These are phyloP conservation scores for Silene uniflora DNA, from an alignment of 148 eudicot genomes.

Conservation along the genomic window DNA sequence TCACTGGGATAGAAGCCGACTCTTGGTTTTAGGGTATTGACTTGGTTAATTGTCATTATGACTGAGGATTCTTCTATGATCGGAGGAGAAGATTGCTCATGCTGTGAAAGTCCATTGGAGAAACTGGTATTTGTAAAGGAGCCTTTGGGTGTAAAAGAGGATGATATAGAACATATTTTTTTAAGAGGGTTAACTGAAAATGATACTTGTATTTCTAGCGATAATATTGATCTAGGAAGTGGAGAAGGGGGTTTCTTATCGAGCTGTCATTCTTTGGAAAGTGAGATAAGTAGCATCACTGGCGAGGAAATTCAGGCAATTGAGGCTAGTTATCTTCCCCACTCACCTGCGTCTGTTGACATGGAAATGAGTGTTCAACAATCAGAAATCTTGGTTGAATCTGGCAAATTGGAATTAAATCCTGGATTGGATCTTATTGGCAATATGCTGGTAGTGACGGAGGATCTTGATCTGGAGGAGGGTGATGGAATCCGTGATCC, in stretches of 20 bases:
- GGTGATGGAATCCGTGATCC: conserved; percentile 28
- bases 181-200: conserved; percentile 16
- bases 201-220: conserved; percentile 30
- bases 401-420: conserved; percentile 27
- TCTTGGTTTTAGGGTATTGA: conserved; percentile 20
- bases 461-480: conserved; percentile 33
- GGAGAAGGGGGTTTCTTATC: conserved; percentile 27
- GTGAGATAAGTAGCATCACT: conserved; percentile 26
- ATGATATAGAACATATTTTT: conserved; percentile 18
- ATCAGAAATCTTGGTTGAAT: conserved; percentile 24
- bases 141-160: conserved; percentile 23
- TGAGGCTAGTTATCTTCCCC: conserved; percentile 23
- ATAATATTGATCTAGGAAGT: conserved; percentile 20
- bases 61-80: conserved; percentile 29
- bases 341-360: conserved; percentile 18
- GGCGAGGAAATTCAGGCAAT: conserved; percentile 24
- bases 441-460: conserved; percentile 33
- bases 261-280: conserved; percentile 19
- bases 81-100: conserved; percentile 28
- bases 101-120: conserved; percentile 25
- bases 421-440: conserved; percentile 23
- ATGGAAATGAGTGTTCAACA: conserved; percentile 21
- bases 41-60: conserved; percentile 30
- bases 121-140: conserved; percentile 24
- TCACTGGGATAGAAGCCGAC: conserved; percentile 30